Evolutionary conservation across 768 basidiomycete genomes (phyloP).

Genomic region (Atractiella rhizophila): DNA sequence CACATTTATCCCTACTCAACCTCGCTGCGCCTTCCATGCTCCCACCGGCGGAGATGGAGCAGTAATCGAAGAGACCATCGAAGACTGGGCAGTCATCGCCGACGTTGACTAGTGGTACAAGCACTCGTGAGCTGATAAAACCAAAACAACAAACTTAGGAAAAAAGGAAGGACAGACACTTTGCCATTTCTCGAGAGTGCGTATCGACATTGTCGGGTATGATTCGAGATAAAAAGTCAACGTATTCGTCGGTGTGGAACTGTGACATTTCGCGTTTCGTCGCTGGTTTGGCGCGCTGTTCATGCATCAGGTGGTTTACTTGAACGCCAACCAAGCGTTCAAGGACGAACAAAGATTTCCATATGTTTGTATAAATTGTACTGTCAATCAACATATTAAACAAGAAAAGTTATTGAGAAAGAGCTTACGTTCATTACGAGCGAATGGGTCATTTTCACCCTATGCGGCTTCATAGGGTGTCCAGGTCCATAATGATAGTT

Average conservation of each 20-base stretch:
- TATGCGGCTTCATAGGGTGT: constrained; percentile 41
- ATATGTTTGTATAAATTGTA: constrained; percentile 98
- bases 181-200: constrained; percentile 80
- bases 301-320: neutral
- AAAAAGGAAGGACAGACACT: constrained; percentile 33
- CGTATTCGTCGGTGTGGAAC: constrained; percentile 97
- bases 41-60: constrained; percentile 97
- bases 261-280: constrained; percentile 98
- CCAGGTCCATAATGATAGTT: constrained; percentile 98
- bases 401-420: neutral
- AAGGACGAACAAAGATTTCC: constrained; percentile 79
- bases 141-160: neutral
- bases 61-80: constrained; percentile 94
- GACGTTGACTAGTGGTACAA: constrained; percentile 42
- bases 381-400: neutral
- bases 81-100: constrained; percentile 98
- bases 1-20: constrained; percentile 83
- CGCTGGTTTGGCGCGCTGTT: constrained; percentile 87
- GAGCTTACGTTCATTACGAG: constrained; percentile 62
- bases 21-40: constrained; percentile 99
- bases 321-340: neutral
- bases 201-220: constrained; percentile 86
- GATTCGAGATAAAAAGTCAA: constrained; percentile 82
- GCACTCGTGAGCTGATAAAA: neutral
- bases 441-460: constrained; percentile 98